phyloP scores from a whole-genome alignment of 352 stramenopile genomes.

The Phytophthora lateralis region DNA sequence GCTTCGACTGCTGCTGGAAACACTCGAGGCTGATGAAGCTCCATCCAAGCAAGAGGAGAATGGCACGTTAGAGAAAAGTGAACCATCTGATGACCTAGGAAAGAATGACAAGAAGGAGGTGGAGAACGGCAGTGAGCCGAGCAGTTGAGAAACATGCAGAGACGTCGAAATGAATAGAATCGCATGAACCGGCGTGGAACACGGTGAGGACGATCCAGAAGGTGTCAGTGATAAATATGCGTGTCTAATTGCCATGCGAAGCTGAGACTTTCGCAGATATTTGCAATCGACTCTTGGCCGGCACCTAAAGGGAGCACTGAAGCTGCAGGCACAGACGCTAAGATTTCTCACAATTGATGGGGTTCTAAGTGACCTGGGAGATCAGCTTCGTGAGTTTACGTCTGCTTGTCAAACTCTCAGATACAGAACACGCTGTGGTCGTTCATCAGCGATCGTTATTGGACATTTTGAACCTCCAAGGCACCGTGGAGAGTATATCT shows the following conservation, averaged over 20 bases:
- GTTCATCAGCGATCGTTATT: too few species aligned
- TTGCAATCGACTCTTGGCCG: too few species aligned
- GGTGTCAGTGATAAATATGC: neutral
- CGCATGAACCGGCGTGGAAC: neutral
- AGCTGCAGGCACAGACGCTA: too few species aligned
- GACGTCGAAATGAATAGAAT: conserved; percentile 15
- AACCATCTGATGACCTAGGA: neutral
- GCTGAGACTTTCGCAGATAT: too few species aligned
- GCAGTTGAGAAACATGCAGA: conserved; percentile 2
- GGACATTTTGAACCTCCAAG: too few species aligned
- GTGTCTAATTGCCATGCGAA: neutral
- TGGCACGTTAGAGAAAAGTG: conserved; percentile 1
- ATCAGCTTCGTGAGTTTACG: too few species aligned
- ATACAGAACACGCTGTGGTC: too few species aligned
- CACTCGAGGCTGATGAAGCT: conserved; percentile 29
- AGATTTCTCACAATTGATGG: too few species aligned
- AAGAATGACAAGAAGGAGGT: conserved; percentile 8
- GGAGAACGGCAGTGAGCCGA: neutral
- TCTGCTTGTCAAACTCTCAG: too few species aligned
- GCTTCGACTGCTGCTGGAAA: conserved; percentile 43
- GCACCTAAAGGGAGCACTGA: too few species aligned
- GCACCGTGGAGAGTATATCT: too few species aligned
- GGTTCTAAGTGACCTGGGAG: too few species aligned
- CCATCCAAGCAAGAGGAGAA: neutral
- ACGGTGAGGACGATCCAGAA: neutral